Conservation (phyloP, 352 stramenopile genomes). For the Globisporangium okanoganense region DNA sequence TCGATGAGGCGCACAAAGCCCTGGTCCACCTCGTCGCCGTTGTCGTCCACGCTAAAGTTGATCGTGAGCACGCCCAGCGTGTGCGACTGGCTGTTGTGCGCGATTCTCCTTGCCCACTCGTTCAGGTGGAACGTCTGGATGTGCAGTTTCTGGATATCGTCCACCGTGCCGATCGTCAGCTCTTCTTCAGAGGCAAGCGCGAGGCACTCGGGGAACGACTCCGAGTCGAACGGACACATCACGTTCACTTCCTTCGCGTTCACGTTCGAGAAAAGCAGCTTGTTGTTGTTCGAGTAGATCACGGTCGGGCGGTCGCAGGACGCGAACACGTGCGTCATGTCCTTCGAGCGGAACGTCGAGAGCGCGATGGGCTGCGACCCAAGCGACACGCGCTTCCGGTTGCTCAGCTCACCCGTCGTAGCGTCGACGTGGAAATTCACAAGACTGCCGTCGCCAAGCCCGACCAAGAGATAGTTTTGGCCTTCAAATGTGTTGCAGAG, state of each 20-base stretch:
- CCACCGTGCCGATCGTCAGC: conserved; percentile 96
- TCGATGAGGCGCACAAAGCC: conserved; percentile 94
- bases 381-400: conserved; percentile 94
- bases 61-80: conserved; percentile 82
- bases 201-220: conserved; percentile 93
- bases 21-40: conserved; percentile 82
- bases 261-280: conserved; percentile 96
- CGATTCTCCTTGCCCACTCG: conserved; percentile 92
- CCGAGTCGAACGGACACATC: conserved; percentile 92
- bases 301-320: conserved; percentile 96
- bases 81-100: conserved; percentile 76
- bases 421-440: conserved; percentile 90
- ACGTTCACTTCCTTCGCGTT: conserved; percentile 91
- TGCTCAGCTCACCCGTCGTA: conserved; percentile 38
- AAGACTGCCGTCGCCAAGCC: conserved; percentile 95
- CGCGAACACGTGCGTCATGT: conserved; percentile 95
- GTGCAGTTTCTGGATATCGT: conserved; percentile 99
- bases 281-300: conserved; percentile 95
- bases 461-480: conserved; percentile 92
- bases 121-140: conserved; percentile 95
- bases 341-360: conserved; percentile 90
- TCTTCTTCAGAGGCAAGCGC: conserved; percentile 94
- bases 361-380: conserved; percentile 94
- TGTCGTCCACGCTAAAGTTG: conserved; percentile 80
- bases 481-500: conserved; percentile 85